phyloP scores from a whole-genome alignment of 805 yeast species.

The Saturnispora hagleri region DNA sequence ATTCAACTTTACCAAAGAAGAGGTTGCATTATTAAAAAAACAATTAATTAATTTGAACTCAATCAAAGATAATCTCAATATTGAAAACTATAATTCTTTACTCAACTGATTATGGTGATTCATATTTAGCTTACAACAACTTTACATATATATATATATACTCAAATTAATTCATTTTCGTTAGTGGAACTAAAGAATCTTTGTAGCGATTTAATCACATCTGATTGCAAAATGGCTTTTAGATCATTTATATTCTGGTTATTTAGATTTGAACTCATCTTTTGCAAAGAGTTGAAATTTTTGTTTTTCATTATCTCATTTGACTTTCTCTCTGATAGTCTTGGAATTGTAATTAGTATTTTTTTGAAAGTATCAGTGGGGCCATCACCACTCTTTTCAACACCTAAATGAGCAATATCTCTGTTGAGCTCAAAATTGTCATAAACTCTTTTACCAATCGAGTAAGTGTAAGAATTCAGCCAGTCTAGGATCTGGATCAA shows the following conservation, averaged over 20 bases:
- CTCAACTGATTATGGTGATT: slow-evolving; percentile 12
- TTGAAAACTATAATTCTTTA: slow-evolving; percentile 43
- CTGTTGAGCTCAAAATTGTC: slow-evolving; percentile 48
- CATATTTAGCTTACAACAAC: neutral
- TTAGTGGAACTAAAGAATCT: slow-evolving; percentile 41
- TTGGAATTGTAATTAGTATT: slow-evolving; percentile 47
- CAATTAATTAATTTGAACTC: slow-evolving; percentile 33
- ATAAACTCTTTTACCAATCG: slow-evolving; percentile 43
- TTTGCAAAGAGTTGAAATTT: slow-evolving; percentile 6
- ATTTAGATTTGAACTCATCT: slow-evolving; percentile 3
- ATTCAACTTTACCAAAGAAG: slow-evolving; percentile 38
- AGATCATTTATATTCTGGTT: neutral
- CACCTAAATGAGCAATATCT: slow-evolving; percentile 46
- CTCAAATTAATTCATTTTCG: slow-evolving; percentile 19
- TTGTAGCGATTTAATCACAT: slow-evolving; percentile 39
- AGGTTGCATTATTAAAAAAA: slow-evolving; percentile 28
- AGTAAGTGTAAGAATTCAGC: slow-evolving; percentile 47
- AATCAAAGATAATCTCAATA: slow-evolving; percentile 40
- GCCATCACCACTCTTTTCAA: slow-evolving; percentile 45
- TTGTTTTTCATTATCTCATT: slow-evolving; percentile 31
- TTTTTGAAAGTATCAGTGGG: slow-evolving; percentile 37
- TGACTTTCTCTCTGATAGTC: slow-evolving; percentile 45
- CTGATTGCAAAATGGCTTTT: slow-evolving; percentile 30
- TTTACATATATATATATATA: neutral
- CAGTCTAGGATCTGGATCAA: slow-evolving; percentile 40